A percentile compares a stretch with the other conserved stretches of the same genome.
Evolutionary conservation across 2,329 filamentous ascomycete genomes (phyloP).

Genomic region (Proliferodiscus dingleyae): DNA sequence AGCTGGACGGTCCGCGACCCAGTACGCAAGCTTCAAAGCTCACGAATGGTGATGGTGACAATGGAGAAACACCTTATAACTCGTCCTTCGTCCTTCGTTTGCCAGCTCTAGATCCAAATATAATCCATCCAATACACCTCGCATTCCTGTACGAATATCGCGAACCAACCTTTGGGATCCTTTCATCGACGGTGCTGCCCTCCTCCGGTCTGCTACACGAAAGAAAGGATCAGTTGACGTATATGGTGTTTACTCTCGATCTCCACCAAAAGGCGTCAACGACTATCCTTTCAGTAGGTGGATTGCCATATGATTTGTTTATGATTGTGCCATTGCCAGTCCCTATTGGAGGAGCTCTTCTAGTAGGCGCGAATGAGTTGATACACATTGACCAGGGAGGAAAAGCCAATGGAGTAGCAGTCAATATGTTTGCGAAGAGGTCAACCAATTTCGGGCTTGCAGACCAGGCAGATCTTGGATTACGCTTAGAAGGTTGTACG

Average conservation of each 20-base stretch:
- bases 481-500: conserved; percentile 76
- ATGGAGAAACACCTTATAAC: conserved; percentile 65
- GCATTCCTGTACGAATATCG: conserved; percentile 95
- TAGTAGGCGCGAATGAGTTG: conserved; percentile 84
- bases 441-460: conserved; percentile 77
- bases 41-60: conserved; percentile 22
- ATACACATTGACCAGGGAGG: conserved; percentile 96
- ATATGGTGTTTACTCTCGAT: conserved; percentile 93
- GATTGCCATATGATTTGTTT: conserved; percentile 82
- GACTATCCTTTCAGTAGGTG: conserved; percentile 79
- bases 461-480: conserved; percentile 75
- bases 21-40: conserved; percentile 38
- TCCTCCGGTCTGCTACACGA: conserved; percentile 70
- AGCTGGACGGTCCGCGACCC: conserved; percentile 64
- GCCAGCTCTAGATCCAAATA: conserved; percentile 77
- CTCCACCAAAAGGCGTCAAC: conserved; percentile 91
- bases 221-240: conserved; percentile 79
- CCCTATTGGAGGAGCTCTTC: conserved; percentile 81
- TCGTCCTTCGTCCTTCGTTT: conserved; percentile 91
- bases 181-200: conserved; percentile 70
- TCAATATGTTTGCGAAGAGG: conserved; percentile 84
- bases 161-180: conserved; percentile 92
- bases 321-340: conserved; percentile 76
- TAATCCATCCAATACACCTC: conserved; percentile 86
- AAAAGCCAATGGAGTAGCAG: conserved; percentile 84